Evolutionary conservation across 139 green algal species (phyloP).

Genomic region (Coelastrella sp.): DNA sequence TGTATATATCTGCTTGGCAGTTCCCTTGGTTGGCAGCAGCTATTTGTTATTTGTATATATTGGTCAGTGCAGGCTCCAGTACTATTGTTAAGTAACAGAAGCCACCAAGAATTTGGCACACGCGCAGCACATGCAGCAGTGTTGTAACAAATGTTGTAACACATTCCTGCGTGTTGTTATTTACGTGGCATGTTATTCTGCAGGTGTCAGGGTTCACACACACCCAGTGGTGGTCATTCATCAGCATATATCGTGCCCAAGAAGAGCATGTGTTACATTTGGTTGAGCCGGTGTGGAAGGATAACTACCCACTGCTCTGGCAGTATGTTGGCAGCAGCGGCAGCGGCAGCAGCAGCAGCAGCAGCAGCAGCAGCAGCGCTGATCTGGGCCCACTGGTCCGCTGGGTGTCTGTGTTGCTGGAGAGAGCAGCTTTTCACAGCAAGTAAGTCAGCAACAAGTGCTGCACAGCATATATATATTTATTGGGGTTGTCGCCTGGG

Average conservation of each 20-base stretch:
- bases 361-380: background rate
- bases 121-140: too few species aligned
- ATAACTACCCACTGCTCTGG: constrained; percentile 27
- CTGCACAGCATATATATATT: background rate
- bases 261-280: constrained; percentile 46
- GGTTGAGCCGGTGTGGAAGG: constrained; percentile 30
- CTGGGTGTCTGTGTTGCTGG: background rate
- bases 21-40: too few species aligned
- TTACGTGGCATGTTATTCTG: background rate
- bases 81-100: too few species aligned
- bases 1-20: too few species aligned
- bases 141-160: too few species aligned
- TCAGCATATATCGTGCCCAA: background rate
- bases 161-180: too few species aligned
- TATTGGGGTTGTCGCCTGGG: too few species aligned
- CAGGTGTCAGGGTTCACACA: constrained; percentile 33
- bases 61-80: too few species aligned
- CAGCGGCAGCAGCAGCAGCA: too few species aligned
- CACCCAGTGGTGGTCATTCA: constrained; percentile 25
- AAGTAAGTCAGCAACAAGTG: constrained; percentile 3
- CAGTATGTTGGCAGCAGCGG: too few species aligned
- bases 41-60: too few species aligned
- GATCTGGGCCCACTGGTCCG: background rate
- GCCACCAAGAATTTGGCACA: too few species aligned
- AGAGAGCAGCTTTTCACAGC: constrained; percentile 12